Conservation (phyloP, 2,329 filamentous ascomycete genomes). For the Penicillium sp. region DNA sequence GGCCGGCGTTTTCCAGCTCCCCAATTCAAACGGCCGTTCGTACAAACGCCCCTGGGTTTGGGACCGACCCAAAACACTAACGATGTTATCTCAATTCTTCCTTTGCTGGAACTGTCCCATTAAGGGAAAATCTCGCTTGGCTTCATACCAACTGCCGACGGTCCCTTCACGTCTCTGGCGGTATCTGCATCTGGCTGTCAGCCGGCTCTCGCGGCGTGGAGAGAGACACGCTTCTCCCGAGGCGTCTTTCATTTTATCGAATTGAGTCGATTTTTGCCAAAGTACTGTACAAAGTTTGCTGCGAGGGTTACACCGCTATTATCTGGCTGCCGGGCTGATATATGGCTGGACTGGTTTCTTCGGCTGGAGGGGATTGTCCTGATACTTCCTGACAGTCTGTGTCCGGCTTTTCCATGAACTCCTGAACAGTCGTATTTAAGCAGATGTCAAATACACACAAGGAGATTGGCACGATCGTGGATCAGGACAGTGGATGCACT, state of each 20-base stretch:
- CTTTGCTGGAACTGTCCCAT: neutral
- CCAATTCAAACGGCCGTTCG: conserved; percentile 16
- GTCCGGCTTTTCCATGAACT: conserved; percentile 10
- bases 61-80: neutral
- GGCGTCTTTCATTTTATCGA: conserved; percentile 11
- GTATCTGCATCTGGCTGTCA: conserved; percentile 1
- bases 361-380: neutral
- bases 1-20: conserved; percentile 14
- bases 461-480: conserved; percentile 9
- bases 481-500: conserved; percentile 17
- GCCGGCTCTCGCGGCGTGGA: conserved; percentile 9
- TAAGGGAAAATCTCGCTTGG: neutral
- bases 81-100: neutral
- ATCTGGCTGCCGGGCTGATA: conserved; percentile 10
- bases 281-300: conserved; percentile 1
- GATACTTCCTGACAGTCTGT: neutral
- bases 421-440: conserved; percentile 1
- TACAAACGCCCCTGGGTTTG: conserved; percentile 16
- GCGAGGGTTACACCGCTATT: conserved; percentile 15
- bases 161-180: neutral
- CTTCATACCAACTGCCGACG: neutral
- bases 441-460: conserved; percentile 18
- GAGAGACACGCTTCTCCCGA: conserved; percentile 5
- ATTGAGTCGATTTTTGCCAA: conserved; percentile 8
- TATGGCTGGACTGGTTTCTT: conserved; percentile 5